Base-by-base conservation (phyloP, 805 yeast genomes). In the Sugiyamaella lignohabitans region DNA sequence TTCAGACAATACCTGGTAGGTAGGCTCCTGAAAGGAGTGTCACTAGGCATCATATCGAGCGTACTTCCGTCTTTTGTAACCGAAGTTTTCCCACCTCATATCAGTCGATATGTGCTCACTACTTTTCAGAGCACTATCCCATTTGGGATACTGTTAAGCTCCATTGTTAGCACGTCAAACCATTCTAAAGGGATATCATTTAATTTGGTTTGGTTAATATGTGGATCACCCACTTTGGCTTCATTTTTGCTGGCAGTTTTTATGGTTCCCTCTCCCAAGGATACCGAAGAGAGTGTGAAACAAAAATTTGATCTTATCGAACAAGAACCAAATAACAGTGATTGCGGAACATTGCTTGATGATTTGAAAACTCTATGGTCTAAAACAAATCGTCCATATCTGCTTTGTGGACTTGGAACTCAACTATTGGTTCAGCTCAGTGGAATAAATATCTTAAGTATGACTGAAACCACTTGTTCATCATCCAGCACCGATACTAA, bases 371-470 rank as follows among this genome's bases (percentile, higher is more conserved):
- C 32, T 5, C 20, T 40, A 21, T 6, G 6, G 22, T 8, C 43
- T 17, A 19, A 17, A 29, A 40, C 11, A n/a, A 10, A 4, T 17
- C 23, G 23, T n/a, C 8, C 21, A 8, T n/a, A 38, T 11, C 16
- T 43, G 18, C 18, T 40, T 8, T 42, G 18, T 37, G 52, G 44
- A 4, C 18, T 48, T 34, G 22, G 18, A 20, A 38, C 42, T 4
- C 53, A 50, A 30, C 10, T 38, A 1, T 38, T 50, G 24, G 47
- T 45, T n/a, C 53, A 50, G 18, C 29, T 48, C 18, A 48, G 44
- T 3, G 53, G 53, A 19, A 45, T 50, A 36, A 48, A 44, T 38
- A 24, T 50, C 21, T 45, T 50, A n/a, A 19, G 43, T 40, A 27
- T 8, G 32, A n/a, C n/a, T n/a, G n/a, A n/a, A n/a, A 8, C 32